Evolutionary conservation across 108 stramenopile species (phyloP), one percentile per base, ranked within the genome.

Genomic region (Cyclotella atomus): DNA sequence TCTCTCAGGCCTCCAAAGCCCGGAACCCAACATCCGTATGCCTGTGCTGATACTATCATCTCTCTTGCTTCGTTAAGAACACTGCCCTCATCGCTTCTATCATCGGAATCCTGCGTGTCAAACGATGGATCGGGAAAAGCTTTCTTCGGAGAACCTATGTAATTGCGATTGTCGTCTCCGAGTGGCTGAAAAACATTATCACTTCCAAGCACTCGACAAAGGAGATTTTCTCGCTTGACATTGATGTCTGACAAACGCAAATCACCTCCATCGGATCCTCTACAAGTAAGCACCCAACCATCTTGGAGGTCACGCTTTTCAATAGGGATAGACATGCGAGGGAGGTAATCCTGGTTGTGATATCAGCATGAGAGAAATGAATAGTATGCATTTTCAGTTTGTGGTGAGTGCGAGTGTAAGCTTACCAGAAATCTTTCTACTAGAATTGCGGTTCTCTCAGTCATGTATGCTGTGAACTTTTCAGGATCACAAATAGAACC

Each of bases 281-380:
- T 83, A 65, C 94, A 95, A 41, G 94, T 92, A 10, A 95, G 66
- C 20, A 91, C 86, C 91, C 91, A 95, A 9, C 91, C 90, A 49
- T 92, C 94, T 34, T 83, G 84, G 17, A 95, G 79, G 28, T 91
- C 90, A 34, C 91, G 81, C 32, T 85, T 86, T 69, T 95, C 91
- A 43, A 95, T 87, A 9, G 94, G 94, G 53, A 95, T 95, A 0
- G 90, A 89, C 84, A 95, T 88, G 69, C 87, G 88, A 73, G 94
- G 94, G 15, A 95, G 83, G 45, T 95, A 92, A 45, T 91, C 90
- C 85, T 87, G 28, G 0, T 0, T 32, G 12, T 30, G 20, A 15
- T 57, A 8, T 15, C 56, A 57, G 28, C 1, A 52, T 23, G 52
- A 21, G 3, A 52, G 52, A 19, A 17, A 45, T 19, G 50, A 29